phyloP scores from a whole-genome alignment of 371 early-diverging fungal species.

The Blakeslea trispora region DNA sequence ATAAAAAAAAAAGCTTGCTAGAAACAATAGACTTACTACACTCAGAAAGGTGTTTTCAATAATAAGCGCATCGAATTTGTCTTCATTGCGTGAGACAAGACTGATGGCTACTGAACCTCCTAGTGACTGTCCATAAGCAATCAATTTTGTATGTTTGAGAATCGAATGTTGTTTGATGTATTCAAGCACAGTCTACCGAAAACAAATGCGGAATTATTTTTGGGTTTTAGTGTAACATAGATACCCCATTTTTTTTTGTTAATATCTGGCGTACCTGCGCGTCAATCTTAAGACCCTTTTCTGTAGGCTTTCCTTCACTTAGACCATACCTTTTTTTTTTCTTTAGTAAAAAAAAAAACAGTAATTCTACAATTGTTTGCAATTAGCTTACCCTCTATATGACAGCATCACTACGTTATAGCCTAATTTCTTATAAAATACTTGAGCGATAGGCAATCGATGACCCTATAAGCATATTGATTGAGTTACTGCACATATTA shows the following conservation, averaged over 20 bases:
- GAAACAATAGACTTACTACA: slow-evolving; percentile 61
- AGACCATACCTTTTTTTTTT: slow-evolving; percentile 90
- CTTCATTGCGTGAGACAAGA: slow-evolving; percentile 72
- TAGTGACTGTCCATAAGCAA: slow-evolving; percentile 93
- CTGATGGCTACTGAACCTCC: slow-evolving; percentile 96
- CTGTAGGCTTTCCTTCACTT: slow-evolving; percentile 85
- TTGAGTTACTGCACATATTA: slow-evolving; percentile 1
- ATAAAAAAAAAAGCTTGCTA: neutral
- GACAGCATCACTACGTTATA: slow-evolving; percentile 94
- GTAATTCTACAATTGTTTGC: too few relatives aligned
- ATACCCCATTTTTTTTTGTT: slow-evolving; percentile 1
- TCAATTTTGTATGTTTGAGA: slow-evolving; percentile 70
- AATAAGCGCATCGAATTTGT: slow-evolving; percentile 76
- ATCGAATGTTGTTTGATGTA: slow-evolving; percentile 75
- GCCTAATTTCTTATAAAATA: slow-evolving; percentile 63
- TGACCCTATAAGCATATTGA: slow-evolving; percentile 66
- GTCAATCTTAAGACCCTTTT: slow-evolving; percentile 86
- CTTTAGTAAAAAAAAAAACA: too few relatives aligned
- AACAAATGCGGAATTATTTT: neutral
- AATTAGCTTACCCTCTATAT: slow-evolving; percentile 79
- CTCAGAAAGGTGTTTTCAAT: slow-evolving; percentile 95
- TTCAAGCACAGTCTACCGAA: slow-evolving; percentile 73
- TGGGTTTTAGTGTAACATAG: slow-evolving; percentile 6
- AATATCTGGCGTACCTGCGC: slow-evolving; percentile 84
- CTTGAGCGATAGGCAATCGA: slow-evolving; percentile 83